phyloP scores from a whole-genome alignment of 345 rosid species.

The Conringia planisiliqua region DNA sequence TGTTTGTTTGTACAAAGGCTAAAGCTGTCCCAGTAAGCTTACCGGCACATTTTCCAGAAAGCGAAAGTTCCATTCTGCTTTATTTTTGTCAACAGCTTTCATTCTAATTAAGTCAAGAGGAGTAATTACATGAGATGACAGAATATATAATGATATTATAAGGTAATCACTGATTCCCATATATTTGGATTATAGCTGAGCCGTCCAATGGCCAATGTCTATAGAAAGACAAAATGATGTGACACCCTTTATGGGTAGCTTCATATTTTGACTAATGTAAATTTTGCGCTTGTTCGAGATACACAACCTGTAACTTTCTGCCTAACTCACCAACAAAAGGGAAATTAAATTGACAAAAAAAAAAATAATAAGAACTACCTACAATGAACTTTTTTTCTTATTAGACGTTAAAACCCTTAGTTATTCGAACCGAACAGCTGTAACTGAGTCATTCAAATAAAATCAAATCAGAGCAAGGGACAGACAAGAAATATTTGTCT shows the following conservation, averaged over 20 bases:
- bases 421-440: constrained; percentile 7
- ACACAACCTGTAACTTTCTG: constrained; percentile 5
- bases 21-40: too few relatives aligned
- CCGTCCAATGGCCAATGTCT: constrained; percentile 6
- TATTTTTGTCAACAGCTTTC: neutral
- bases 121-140: neutral
- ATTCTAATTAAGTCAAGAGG: neutral
- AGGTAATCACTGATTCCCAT: neutral
- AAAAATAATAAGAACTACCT: neutral
- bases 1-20: neutral
- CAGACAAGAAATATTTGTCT: constrained; percentile 7
- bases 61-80: neutral
- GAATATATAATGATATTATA: neutral
- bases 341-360: neutral
- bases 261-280: neutral
- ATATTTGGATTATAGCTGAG: constrained; percentile 14
- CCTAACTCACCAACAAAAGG: constrained; percentile 28
- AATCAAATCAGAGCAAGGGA: neutral
- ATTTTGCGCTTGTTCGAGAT: neutral
- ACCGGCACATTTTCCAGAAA: too few relatives aligned
- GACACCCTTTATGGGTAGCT: neutral
- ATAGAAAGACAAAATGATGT: neutral
- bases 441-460: constrained; percentile 2
- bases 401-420: neutral
- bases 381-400: neutral